Base-by-base conservation (phyloP, 306 rosid species). In the Vachellia pachyceras region DNA sequence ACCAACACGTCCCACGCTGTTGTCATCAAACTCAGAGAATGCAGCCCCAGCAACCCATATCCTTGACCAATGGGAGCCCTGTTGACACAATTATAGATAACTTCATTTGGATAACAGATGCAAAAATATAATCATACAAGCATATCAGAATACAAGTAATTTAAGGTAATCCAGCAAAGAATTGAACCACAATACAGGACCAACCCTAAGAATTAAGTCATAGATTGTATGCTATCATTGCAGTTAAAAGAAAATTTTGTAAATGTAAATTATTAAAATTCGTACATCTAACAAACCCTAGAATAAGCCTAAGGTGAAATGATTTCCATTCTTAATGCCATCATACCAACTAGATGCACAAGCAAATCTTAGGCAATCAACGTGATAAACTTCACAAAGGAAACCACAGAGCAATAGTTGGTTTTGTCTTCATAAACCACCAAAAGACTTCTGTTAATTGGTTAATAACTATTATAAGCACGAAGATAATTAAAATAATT, bases 41-140 rank as follows among this genome's bases (percentile, higher is more conserved):
- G 97, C 72, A 84, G 94, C 98, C 75, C 98, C 99, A 61, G 97
- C 99, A 91, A 87, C 77, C 99, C 99, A 86, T 93, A 95, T 84
- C 84, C 99, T 91, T 95, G 99, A 64, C 99, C 99, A 37, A 95
- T 84, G 58, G 97, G 97, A 84, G 97, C 90, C 86, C 99, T 95
- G 76, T 77, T 44, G 7, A 86, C 69, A 77, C 60, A 73, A 78
- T 33, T 7, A 20, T 22, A 77, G 73, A 71, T 57, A 80, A 78
- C 75, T 71, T 83, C 6, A 57, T 25, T 64, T 25, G 18, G 52
- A 73, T 40, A 39, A 63, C 11, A 23, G 49, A 78, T 17, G 50
- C 8, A 61, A 23, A 49, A n/a, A 35, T 41, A 45, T 42, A 72
- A 47, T 5, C 20, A 20, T 37, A 37, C 1, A 71, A 76, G 29